A percentile compares a stretch with the other conserved stretches of the same genome.
These are phyloP conservation scores for Lentinula edodes DNA, from an alignment of 768 basidiomycete genomes.

Conservation along the genomic window DNA sequence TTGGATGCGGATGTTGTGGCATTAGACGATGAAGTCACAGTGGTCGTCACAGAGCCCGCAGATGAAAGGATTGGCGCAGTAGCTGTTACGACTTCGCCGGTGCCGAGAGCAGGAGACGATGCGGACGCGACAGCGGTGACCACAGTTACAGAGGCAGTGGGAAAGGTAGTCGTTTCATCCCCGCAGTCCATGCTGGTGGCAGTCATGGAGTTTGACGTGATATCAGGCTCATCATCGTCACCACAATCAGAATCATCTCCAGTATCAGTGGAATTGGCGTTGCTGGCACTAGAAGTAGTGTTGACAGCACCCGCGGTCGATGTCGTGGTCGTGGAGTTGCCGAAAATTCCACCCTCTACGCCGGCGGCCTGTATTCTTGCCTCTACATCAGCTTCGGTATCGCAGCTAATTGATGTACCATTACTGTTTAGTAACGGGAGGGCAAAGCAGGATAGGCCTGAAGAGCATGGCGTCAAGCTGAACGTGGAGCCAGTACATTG, in stretches of 20 bases:
- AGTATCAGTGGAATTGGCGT: not conserved
- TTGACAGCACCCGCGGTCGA: constrained; percentile 1
- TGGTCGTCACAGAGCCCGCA: not conserved
- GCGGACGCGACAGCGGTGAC: not conserved
- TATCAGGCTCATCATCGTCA: not conserved
- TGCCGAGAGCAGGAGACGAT: not conserved
- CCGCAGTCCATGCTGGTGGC: not conserved
- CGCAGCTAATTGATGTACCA: constrained; percentile 42
- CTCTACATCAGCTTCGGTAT: constrained; percentile 30
- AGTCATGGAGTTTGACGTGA: not conserved
- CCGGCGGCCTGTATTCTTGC: constrained; percentile 36
- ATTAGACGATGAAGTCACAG: not conserved
- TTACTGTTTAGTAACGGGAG: constrained; percentile 42
- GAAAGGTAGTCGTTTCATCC: not conserved
- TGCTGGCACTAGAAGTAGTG: not conserved
- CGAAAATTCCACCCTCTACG: constrained; percentile 37
- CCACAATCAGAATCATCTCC: constrained; percentile 1
- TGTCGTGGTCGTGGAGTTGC: constrained; percentile 11
- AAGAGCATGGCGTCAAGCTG: constrained; percentile 28
- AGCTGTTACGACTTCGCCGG: not conserved
- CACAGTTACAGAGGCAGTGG: not conserved
- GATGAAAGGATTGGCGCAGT: not conserved
- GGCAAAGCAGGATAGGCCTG: constrained; percentile 35
- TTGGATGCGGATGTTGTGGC: not conserved
- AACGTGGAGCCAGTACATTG: constrained; percentile 39